These are phyloP conservation scores for Tetrapisispora taiwanensis DNA, from an alignment of 805 yeast genomes.

Conservation along the genomic window DNA sequence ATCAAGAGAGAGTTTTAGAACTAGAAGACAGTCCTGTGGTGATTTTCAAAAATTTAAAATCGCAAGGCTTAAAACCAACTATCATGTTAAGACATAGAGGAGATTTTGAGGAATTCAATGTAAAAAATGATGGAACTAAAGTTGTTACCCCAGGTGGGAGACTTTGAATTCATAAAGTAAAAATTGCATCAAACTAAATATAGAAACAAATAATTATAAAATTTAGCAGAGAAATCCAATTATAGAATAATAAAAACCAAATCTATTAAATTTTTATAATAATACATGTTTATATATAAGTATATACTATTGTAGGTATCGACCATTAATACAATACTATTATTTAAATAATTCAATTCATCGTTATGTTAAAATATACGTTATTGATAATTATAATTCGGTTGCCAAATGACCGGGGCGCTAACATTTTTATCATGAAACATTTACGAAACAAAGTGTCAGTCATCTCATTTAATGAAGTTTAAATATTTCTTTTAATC, in stretches of 20 bases:
- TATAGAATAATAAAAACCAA: too few species aligned
- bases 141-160: constrained; percentile 23
- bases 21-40: constrained; percentile 82
- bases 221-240: too few species aligned
- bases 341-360: too few species aligned
- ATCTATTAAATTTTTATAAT: too few species aligned
- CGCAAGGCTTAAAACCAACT: constrained; percentile 78
- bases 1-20: constrained; percentile 73
- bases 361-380: too few species aligned
- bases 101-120: constrained; percentile 30
- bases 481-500: too few species aligned
- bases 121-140: constrained; percentile 10
- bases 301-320: too few species aligned
- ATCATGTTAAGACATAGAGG: constrained; percentile 86
- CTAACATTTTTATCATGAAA: constrained; percentile 4
- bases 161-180: constrained; percentile 6
- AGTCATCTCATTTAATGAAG: background rate
- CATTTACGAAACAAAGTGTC: constrained; percentile 46
- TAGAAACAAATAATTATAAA: too few species aligned
- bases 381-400: too few species aligned
- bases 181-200: background rate
- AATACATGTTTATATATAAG: too few species aligned
- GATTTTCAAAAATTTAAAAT: constrained; percentile 75
- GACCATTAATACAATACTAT: too few species aligned
- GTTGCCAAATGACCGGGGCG: background rate